A percentile compares a stretch with the other conserved stretches of the same genome.
Evolutionary conservation across 108 stramenopile genomes (phyloP).

Genomic region (Skeletonema menzelii): DNA sequence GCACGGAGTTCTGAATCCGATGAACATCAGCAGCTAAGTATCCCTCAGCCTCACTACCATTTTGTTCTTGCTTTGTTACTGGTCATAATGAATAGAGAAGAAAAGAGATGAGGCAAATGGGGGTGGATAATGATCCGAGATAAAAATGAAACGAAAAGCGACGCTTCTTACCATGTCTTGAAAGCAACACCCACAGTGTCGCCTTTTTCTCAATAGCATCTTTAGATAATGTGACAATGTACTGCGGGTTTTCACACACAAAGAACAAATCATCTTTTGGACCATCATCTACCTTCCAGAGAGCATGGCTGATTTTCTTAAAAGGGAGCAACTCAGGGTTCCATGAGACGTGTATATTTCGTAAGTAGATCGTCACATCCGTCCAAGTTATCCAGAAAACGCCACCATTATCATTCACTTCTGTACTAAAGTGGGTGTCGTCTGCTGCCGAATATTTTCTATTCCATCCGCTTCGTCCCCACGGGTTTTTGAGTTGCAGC

Average conservation of each 20-base stretch:
- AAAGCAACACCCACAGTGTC: conserved; percentile 71
- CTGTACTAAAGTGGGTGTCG: conserved; percentile 40
- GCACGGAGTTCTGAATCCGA: conserved; percentile 44
- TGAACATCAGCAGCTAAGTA: conserved; percentile 69
- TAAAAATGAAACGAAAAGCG: not conserved
- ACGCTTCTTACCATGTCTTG: conserved; percentile 53
- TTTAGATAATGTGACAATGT: conserved; percentile 57
- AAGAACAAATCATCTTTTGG: conserved; percentile 71
- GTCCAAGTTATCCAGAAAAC: conserved; percentile 91
- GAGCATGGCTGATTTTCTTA: conserved; percentile 50
- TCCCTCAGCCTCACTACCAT: conserved; percentile 63
- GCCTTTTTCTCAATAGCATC: conserved; percentile 57
- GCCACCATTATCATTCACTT: conserved; percentile 82
- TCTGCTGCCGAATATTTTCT: conserved; percentile 62
- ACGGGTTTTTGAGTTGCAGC: conserved; percentile 92
- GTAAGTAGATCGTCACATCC: conserved; percentile 78
- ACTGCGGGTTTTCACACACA: conserved; percentile 85
- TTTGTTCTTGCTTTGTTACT: conserved; percentile 78
- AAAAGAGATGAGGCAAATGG: not conserved
- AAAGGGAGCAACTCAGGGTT: conserved; percentile 67
- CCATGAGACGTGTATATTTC: conserved; percentile 75
- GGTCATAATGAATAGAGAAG: not conserved
- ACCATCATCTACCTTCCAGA: conserved; percentile 58
- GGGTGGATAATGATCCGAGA: not conserved
- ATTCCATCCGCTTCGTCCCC: conserved; percentile 78